A percentile compares a stretch with the other conserved stretches of the same genome.
Evolutionary conservation across 2,329 filamentous ascomycete species (phyloP).

Genomic region (Monosporascus sp.): DNA sequence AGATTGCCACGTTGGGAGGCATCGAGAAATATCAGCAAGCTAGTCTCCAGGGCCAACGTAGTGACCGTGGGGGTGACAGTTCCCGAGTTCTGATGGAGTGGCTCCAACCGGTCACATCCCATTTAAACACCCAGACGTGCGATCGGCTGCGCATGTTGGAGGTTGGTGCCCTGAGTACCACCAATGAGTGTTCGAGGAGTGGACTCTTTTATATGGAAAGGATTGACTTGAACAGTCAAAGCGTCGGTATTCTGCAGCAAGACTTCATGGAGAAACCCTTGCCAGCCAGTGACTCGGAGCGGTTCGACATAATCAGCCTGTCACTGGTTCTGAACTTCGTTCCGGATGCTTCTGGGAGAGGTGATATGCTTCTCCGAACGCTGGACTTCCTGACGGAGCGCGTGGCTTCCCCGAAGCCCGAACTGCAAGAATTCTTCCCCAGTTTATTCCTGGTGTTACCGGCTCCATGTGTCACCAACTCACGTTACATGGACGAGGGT

Average conservation of each 20-base stretch:
- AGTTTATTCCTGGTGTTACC: constrained; percentile 86
- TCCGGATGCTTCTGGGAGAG: constrained; percentile 66
- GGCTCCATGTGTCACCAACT: constrained; percentile 82
- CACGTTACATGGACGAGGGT: constrained; percentile 75
- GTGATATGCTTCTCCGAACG: constrained; percentile 79
- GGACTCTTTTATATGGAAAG: constrained; percentile 67
- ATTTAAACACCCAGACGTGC: constrained; percentile 12
- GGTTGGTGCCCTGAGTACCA: constrained; percentile 78
- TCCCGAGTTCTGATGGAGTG: constrained; percentile 60
- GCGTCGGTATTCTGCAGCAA: constrained; percentile 73
- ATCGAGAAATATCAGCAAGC: constrained; percentile 61
- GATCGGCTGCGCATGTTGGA: constrained; percentile 66
- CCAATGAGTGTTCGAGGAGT: constrained; percentile 77
- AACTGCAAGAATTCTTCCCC: constrained; percentile 44
- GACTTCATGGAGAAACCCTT: constrained; percentile 90
- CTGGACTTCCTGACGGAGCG: constrained; percentile 58
- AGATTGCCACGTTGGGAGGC: constrained; percentile 56
- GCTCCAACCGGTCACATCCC: constrained; percentile 38
- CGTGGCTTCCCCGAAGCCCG: constrained; percentile 10
- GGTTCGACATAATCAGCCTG: constrained; percentile 85
- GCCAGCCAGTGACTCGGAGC: constrained; percentile 54
- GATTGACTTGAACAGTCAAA: constrained; percentile 88
- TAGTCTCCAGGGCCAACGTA: constrained; percentile 62
- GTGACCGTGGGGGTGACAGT: constrained; percentile 62
- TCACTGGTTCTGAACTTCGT: constrained; percentile 95